Conservation (phyloP, 257 asterid species). For the Rhazya stricta region DNA sequence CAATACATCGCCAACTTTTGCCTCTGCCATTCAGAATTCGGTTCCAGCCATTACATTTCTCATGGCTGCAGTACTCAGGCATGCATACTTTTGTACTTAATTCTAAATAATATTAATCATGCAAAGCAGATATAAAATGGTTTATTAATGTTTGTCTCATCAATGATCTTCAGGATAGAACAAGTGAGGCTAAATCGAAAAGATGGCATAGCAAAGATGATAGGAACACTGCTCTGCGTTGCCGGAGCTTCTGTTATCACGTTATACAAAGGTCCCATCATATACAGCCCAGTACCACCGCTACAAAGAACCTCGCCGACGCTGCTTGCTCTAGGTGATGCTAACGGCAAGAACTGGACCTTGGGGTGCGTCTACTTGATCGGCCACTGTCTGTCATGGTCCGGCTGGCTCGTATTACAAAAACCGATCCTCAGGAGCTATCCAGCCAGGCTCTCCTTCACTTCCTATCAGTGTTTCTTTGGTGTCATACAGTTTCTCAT, state of each 20-base stretch:
- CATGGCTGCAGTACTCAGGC: slow-evolving; percentile 84
- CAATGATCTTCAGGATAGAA: slow-evolving; percentile 54
- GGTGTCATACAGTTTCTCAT: slow-evolving; percentile 78
- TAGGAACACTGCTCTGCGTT: slow-evolving; percentile 74
- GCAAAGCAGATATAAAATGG: too few species aligned
- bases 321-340: slow-evolving; percentile 49
- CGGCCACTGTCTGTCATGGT: slow-evolving; percentile 95
- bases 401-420: slow-evolving; percentile 92
- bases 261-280: slow-evolving; percentile 82
- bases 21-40: slow-evolving; percentile 92
- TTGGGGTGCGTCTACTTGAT: slow-evolving; percentile 84
- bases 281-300: slow-evolving; percentile 67
- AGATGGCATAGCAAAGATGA: slow-evolving; percentile 82
- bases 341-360: slow-evolving; percentile 78
- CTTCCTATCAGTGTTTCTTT: slow-evolving; percentile 85
- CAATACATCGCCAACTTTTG: slow-evolving; percentile 92
- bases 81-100: slow-evolving; percentile 6
- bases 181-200: slow-evolving; percentile 67
- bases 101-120: not conserved
- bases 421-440: slow-evolving; percentile 75
- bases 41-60: slow-evolving; percentile 97
- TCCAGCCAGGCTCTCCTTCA: slow-evolving; percentile 89
- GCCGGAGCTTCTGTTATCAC: slow-evolving; percentile 98
- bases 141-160: not conserved
- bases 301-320: slow-evolving; percentile 27